Percentiles rank a stretch among this genome's conserved stretches.
Conservation (phyloP, 768 basidiomycete genomes). For the Hericium rajendrae region DNA sequence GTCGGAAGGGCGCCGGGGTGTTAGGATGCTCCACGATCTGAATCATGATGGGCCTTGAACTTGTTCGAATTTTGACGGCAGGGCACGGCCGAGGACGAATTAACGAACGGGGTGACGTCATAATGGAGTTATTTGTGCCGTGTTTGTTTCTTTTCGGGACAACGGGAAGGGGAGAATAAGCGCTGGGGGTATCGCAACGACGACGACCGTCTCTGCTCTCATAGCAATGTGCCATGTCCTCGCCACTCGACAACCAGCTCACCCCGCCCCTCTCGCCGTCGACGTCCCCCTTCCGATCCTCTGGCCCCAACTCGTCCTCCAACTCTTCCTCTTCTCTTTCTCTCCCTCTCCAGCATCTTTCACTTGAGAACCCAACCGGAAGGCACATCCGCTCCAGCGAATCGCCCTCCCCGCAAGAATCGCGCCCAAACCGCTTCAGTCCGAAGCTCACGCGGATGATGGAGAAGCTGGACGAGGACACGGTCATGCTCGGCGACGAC, state of each 20-base stretch:
- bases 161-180: neutral
- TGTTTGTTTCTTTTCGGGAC: neutral
- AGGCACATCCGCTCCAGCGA: neutral
- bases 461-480: conserved; percentile 6
- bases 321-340: conserved; percentile 3
- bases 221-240: conserved; percentile 9
- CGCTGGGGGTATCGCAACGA: neutral
- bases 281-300: conserved; percentile 2
- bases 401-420: neutral
- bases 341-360: neutral
- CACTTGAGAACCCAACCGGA: neutral
- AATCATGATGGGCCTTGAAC: too few species aligned
- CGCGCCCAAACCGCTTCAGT: neutral
- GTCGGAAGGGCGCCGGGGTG: too few species aligned
- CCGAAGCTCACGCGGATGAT: neutral
- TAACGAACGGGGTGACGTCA: neutral
- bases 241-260: neutral
- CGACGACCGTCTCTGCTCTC: neutral
- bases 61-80: neutral
- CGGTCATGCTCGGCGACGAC: conserved; percentile 10
- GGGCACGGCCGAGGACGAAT: neutral
- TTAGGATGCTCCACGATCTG: neutral
- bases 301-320: conserved; percentile 5
- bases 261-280: conserved; percentile 13
- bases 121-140: neutral